Base-by-base conservation (phyloP, 1,284 basidiomycete genomes). In the Peniophora sp. region DNA sequence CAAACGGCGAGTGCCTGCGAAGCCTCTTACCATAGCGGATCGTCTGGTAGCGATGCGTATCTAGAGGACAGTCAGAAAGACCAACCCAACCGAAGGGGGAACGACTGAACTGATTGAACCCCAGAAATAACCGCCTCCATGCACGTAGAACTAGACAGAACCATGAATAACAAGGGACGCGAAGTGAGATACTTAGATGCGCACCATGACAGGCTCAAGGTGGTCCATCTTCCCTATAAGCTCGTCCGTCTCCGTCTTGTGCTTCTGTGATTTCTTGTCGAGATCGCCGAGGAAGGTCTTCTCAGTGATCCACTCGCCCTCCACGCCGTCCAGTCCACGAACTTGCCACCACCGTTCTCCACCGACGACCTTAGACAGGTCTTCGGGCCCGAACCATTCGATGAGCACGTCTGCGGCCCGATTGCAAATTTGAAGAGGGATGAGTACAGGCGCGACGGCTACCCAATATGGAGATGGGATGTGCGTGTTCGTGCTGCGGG, bases 261-360 rank as follows among this genome's bases (percentile, higher is more conserved):
- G 70, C 51, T 63, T 63, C 9, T 63, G 14, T 10, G 17, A 63
- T 12, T 53, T 38, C 53, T 56, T 45, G 19, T 52, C 55, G 2
- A 57, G 50, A 0, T 53, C 57, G 16, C 69, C 60, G 25, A 60
- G 61, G 12, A 80, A 59, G 53, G 73, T 74, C 41, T 75, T 70
- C 59, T 80, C 72, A 1, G 83, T 83, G 48, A 93, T 83, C 90
- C 90, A 92, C 65, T 93, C 90, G 3, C 71, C 83, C 52, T 90
- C 85, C 1, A 89, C 63, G 19, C 83, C 84, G 52, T 79, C 75
- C 34, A 83, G 60, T 16, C 80, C 79, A 39, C 80, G 72, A n/a
- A 89, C 79, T 63, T 89, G 89, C 91, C 91, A 93, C 91, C 90
- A 93, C 50, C 82, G 75, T 50, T 81, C 81, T 3, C 90, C 90